Conservation (phyloP, 768 basidiomycete genomes). For the Xerocomus spinulosus region DNA sequence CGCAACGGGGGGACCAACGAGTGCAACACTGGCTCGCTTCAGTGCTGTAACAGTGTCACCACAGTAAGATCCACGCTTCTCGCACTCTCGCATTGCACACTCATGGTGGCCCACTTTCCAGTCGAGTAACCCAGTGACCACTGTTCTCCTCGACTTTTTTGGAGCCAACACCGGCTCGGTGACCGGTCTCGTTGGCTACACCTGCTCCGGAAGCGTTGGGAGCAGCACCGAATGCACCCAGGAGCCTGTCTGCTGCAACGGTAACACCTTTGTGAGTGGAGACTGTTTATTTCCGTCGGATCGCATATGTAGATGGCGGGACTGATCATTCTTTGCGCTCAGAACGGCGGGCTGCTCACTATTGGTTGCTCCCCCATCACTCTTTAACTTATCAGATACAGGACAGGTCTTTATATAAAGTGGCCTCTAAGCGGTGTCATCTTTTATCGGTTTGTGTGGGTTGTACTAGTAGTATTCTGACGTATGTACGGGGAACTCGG, state of each 20-base stretch:
- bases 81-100: not conserved
- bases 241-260: conserved; percentile 17
- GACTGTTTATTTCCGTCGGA: not conserved
- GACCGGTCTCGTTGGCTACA: conserved; percentile 1
- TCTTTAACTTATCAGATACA: too few species aligned
- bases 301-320: too few species aligned
- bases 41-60: conserved; percentile 13
- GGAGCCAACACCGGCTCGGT: not conserved
- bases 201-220: conserved; percentile 2
- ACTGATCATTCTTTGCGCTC: not conserved
- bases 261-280: conserved; percentile 8
- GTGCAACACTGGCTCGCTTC: conserved; percentile 8
- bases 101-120: not conserved
- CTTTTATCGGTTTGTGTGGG: too few species aligned
- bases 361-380: not conserved
- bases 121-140: not conserved
- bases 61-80: too few species aligned
- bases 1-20: not conserved
- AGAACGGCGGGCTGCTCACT: not conserved
- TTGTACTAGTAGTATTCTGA: too few species aligned
- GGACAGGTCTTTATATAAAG: too few species aligned
- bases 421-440: too few species aligned
- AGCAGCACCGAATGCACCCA: conserved; percentile 4
- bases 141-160: not conserved
- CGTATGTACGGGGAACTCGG: too few species aligned